Percentiles rank a stretch among this genome's conserved stretches.
Conservation (phyloP, 306 rosid species). For the Fagus sylvatica region DNA sequence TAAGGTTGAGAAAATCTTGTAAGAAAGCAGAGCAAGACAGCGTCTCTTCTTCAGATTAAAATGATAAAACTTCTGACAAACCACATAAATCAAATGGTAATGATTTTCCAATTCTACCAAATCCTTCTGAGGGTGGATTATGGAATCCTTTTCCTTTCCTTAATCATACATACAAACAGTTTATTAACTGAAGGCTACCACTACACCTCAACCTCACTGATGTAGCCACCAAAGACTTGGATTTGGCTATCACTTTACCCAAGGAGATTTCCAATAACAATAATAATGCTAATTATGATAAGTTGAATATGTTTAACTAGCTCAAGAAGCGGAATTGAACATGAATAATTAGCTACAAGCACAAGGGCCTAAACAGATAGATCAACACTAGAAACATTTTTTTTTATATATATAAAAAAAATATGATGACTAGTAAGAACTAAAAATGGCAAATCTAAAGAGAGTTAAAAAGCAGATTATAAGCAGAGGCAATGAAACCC, state of each 20-base stretch:
- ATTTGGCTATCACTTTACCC: background rate
- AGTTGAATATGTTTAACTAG: background rate
- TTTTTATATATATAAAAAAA: background rate
- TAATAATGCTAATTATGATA: background rate
- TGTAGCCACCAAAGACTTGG: background rate
- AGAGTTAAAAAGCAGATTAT: constrained; percentile 22
- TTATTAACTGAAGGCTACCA: background rate
- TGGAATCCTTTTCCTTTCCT: background rate
- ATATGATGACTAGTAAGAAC: background rate
- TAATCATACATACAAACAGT: background rate
- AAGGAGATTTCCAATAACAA: background rate
- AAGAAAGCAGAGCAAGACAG: background rate
- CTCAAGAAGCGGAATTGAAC: background rate
- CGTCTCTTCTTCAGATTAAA: background rate
- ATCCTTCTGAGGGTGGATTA: background rate
- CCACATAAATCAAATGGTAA: background rate
- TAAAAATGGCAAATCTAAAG: constrained; percentile 2
- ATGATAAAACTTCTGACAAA: background rate
- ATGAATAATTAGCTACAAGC: background rate
- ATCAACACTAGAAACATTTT: constrained; percentile 17
- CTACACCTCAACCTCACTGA: background rate
- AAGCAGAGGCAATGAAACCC: background rate
- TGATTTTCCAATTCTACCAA: background rate
- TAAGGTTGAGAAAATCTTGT: background rate
- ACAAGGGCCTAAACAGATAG: background rate